phyloP scores from a whole-genome alignment of 345 rosid species.

The Capsella bursapastoris region DNA sequence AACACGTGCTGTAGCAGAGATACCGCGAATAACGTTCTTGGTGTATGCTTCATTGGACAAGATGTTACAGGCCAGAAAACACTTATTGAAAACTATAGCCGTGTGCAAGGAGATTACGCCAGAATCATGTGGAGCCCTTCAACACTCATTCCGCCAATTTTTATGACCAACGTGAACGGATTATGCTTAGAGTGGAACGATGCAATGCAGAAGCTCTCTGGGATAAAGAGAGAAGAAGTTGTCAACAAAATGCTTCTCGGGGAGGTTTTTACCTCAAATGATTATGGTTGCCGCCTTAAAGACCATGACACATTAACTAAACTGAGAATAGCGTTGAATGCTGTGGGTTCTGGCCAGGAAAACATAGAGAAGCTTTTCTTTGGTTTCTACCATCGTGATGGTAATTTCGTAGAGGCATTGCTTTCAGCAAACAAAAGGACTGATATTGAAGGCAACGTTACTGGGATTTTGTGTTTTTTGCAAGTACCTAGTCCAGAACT shows the following conservation, averaged over 20 bases:
- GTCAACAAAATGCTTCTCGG: slow-evolving; percentile 68
- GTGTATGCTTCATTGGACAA: slow-evolving; percentile 85
- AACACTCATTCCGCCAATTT: slow-evolving; percentile 83
- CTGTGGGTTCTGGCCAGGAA: slow-evolving; percentile 56
- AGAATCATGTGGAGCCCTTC: slow-evolving; percentile 71
- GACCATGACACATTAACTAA: slow-evolving; percentile 71
- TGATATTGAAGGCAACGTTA: slow-evolving; percentile 62
- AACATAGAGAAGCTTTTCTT: slow-evolving; percentile 63
- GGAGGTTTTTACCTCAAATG: slow-evolving; percentile 68
- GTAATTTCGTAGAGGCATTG: slow-evolving; percentile 67
- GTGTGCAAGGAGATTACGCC: slow-evolving; percentile 72
- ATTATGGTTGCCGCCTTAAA: slow-evolving; percentile 68
- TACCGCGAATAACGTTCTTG: slow-evolving; percentile 56
- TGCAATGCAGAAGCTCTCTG: slow-evolving; percentile 82
- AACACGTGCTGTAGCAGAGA: slow-evolving; percentile 84
- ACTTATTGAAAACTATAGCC: slow-evolving; percentile 61
- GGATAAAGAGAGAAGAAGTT: slow-evolving; percentile 76
- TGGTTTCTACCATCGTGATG: slow-evolving; percentile 68
- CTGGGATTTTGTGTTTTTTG: slow-evolving; percentile 74
- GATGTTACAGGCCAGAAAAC: slow-evolving; percentile 70
- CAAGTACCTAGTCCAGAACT: slow-evolving; percentile 82
- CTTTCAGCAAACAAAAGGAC: slow-evolving; percentile 68
- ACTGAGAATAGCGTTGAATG: slow-evolving; percentile 66
- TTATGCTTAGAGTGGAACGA: slow-evolving; percentile 80
- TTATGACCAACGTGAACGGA: slow-evolving; percentile 70